Evolutionary conservation across 139 green algal species (phyloP).

Genomic region (Picochlorum sp.): DNA sequence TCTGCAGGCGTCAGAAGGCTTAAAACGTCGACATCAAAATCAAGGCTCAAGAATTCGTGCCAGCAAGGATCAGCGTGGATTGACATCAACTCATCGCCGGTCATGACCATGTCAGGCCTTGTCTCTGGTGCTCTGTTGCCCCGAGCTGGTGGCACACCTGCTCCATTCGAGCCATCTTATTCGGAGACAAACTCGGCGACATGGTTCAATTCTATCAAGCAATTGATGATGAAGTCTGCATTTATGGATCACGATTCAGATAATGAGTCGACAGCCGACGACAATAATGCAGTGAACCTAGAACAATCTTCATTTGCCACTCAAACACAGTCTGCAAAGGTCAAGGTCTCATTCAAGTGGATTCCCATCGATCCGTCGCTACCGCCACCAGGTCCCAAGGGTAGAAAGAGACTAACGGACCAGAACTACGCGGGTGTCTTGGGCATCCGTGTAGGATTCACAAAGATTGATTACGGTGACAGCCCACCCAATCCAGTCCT

Average conservation of each 20-base stretch:
- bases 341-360: conserved; percentile 4
- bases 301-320: neutral
- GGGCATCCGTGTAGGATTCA: conserved; percentile 19
- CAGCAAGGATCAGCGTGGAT: neutral
- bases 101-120: conserved; percentile 5
- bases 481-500: conserved; percentile 18
- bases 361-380: neutral
- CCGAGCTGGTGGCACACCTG: neutral
- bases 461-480: conserved; percentile 22
- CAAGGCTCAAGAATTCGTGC: neutral
- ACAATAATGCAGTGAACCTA: neutral
- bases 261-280: neutral
- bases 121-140: neutral
- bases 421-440: neutral
- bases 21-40: neutral
- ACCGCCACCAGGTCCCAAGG: no score
- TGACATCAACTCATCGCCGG: neutral
- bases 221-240: neutral
- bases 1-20: no score
- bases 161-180: neutral
- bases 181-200: neutral
- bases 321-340: neutral
- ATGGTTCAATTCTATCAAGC: neutral
- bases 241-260: neutral
- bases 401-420: neutral